Conservation (phyloP, 208 protist genomes). For the Angomonas desouzai region DNA sequence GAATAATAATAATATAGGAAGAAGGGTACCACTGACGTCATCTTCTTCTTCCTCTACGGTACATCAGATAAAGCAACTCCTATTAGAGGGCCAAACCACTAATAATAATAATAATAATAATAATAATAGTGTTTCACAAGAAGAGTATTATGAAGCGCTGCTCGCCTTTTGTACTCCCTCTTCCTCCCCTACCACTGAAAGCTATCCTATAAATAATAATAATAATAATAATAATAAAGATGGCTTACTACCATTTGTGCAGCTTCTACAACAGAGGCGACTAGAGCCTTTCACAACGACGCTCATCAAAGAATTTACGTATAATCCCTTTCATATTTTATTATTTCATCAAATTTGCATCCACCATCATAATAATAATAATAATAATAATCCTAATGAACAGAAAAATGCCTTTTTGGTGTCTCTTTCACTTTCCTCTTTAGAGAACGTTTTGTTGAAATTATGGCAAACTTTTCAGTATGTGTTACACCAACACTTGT, state of each 20-base stretch:
- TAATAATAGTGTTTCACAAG: too few relatives aligned
- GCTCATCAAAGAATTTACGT: neutral
- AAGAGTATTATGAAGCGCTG: too few relatives aligned
- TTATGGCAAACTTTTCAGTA: too few relatives aligned
- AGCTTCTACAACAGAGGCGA: neutral
- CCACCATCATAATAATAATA: neutral
- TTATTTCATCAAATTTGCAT: neutral
- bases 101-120: too few relatives aligned
- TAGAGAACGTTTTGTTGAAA: too few relatives aligned
- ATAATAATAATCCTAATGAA: neutral
- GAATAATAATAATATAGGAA: too few relatives aligned
- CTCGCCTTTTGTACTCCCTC: too few relatives aligned
- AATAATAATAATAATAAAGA: neutral
- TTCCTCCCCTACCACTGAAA: neutral
- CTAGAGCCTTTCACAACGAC: neutral
- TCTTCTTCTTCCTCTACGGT: neutral
- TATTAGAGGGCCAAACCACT: too few relatives aligned
- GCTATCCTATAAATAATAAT: neutral
- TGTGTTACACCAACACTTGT: too few relatives aligned
- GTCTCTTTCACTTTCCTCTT: too few relatives aligned
- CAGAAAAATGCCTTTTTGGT: neutral
- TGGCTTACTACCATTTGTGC: neutral
- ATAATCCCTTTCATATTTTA: slow-evolving; percentile 1
- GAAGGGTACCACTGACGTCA: too few relatives aligned
- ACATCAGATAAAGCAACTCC: neutral